Evolutionary conservation across 495 filamentous ascomycete species (phyloP), one percentile per base, ranked within the genome.

Genomic region (Penicillium argentinense): DNA sequence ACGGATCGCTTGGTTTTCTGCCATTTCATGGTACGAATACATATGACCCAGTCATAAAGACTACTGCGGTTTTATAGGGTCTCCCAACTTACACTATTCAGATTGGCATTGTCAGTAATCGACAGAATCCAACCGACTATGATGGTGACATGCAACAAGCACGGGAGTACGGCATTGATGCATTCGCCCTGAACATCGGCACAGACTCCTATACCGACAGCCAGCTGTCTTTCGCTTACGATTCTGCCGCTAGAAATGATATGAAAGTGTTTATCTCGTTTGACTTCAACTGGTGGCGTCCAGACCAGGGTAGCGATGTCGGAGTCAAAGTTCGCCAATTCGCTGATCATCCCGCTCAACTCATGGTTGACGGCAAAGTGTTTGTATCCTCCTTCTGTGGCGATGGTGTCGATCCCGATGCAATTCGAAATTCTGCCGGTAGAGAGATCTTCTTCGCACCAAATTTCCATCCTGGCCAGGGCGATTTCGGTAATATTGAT

Each of bases 211-310:
- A 73, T 54, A 80, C 73, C 9, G 72, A 80, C 40, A 56, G 62
- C 6, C 79, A 83, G 57, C 75, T 85, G 4, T 54, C 55, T 22
- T 74, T 68, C 37, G 81, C 82, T 16, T 85, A 83, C 49, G 57
- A 74, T 16, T 81, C 80, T 0, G 80, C 82, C 7, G 72, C 69
- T 7, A 69, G 66, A 9, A 81, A 83, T 53, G 73, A 60, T 38
- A 79, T 81, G 75, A 81, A 81, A 39, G 74, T 80, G 25, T 82
- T 84, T 47, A 64, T 84, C 26, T 82, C 78, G 3, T 84, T 83
- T 53, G 80, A 83, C 60, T 81, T 79, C 67, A 78, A 77, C 57
- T 82, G 71, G 68, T 82, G 67, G 56, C 48, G 59, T 11, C 55
- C 55, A 11, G 47, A 54, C 6, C 60, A 80, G 27, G 73, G 72